These are phyloP conservation scores for Xylariaceae sp. DNA, from an alignment of 2,329 filamentous ascomycete genomes.

Conservation along the genomic window DNA sequence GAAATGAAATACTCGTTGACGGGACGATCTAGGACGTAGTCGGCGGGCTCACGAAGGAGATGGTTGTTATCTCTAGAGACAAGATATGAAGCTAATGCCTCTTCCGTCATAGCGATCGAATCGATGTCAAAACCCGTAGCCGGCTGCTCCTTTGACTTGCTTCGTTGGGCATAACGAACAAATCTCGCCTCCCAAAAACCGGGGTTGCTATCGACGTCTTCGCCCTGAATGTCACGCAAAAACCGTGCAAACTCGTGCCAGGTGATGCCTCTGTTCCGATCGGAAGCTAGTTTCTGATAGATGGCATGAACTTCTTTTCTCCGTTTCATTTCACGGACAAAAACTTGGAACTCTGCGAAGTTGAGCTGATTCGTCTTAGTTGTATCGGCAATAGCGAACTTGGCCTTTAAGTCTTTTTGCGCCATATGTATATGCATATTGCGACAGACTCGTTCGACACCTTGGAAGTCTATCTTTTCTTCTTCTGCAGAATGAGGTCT, in stretches of 20 bases:
- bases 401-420: conserved; percentile 71
- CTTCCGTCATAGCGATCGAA: conserved; percentile 71
- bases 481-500: conserved; percentile 59
- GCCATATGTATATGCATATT: conserved; percentile 92
- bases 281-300: conserved; percentile 66
- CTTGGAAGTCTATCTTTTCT: conserved; percentile 76
- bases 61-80: conserved; percentile 76
- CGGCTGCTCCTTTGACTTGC: conserved; percentile 54
- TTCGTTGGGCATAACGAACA: conserved; percentile 68
- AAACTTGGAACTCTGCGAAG: conserved; percentile 81
- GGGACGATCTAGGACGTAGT: conserved; percentile 76
- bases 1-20: conserved; percentile 98
- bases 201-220: conserved; percentile 72
- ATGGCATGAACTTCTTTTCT: conserved; percentile 80
- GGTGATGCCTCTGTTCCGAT: conserved; percentile 69
- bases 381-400: conserved; percentile 76
- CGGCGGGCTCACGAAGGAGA: conserved; percentile 64
- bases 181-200: conserved; percentile 76
- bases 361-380: conserved; percentile 69
- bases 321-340: conserved; percentile 82
- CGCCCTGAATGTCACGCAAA: conserved; percentile 72
- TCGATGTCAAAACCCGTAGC: conserved; percentile 53
- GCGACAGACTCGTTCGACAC: conserved; percentile 83
- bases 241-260: conserved; percentile 78
- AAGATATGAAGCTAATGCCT: conserved; percentile 78